Evolutionary conservation across 768 basidiomycete species (phyloP), one percentile per base, ranked within the genome.

Genomic region (Erythrobasidium yunnanense): DNA sequence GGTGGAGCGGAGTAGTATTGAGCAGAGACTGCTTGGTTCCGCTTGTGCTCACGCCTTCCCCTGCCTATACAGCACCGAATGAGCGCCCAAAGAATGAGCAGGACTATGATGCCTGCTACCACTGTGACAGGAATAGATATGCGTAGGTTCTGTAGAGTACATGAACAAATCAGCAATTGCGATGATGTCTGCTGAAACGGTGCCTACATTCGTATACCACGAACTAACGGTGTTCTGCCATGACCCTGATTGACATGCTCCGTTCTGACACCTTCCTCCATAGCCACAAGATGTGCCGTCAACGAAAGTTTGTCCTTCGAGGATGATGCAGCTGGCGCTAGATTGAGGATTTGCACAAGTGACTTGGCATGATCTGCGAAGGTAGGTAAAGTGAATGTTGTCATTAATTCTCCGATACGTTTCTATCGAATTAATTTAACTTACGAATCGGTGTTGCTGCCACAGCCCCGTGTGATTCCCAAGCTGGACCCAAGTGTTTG

Each of bases 251-350:
- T 83, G 76, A 74, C 88, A 91, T 22, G 76, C 80, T 30, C 85
- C 84, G 62, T 79, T 77, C 18, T 75, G 68, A 73, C 89, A 90
- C 60, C 80, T 79, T 23, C 87, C 88, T 32, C 85, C 87, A 82
- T 66, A 72, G 83, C 88, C 88, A 75, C 89, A 92, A 17, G 87
- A 84, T 30, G 87, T 88, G 23, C 89, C 90, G 74, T 89, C 86
- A 58, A 87, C 78, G 38, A 90, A 82, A 54, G 81, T 75, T 47
- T 81, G 75, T 2, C 87, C 81, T 62, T 85, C 84, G 52, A 91
- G 78, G 42, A 84, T 76, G 22, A 89, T 76, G 75, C 90, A 92
- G 70, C 81, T 80, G 67, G 82, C 81, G 15, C 81, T 56, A 15
- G 75, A 75, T 17, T 68, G 79, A 3, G 89, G 89, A 76, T 87